A percentile compares a stretch with the other conserved stretches of the same genome.
These are phyloP conservation scores for Ceratonia siliqua DNA, from an alignment of 306 rosid species.

Conservation along the genomic window DNA sequence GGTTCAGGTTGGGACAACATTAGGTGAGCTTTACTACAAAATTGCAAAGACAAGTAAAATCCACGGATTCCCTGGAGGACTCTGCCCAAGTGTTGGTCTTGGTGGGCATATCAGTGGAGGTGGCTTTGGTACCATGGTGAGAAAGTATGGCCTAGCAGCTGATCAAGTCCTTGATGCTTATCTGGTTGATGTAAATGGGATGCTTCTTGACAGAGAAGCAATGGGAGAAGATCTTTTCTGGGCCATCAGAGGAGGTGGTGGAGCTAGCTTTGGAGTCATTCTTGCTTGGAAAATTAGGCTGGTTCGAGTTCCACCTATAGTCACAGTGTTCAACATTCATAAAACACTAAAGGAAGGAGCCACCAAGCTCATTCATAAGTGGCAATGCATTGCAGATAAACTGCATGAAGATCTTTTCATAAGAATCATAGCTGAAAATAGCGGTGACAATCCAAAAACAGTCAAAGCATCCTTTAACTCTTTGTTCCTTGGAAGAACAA, in stretches of 20 bases:
- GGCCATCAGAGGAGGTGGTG: slow-evolving; percentile 49
- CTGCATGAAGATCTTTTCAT: slow-evolving; percentile 57
- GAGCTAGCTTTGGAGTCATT: slow-evolving; percentile 48
- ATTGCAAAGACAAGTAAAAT: slow-evolving; percentile 4
- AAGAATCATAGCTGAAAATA: slow-evolving; percentile 32
- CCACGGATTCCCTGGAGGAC: slow-evolving; percentile 19
- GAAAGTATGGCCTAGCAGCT: slow-evolving; percentile 47
- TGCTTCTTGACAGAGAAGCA: slow-evolving; percentile 29
- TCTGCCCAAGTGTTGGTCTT: slow-evolving; percentile 19
- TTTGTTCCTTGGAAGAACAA: slow-evolving; percentile 48
- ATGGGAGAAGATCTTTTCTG: slow-evolving; percentile 19
- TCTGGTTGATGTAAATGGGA: slow-evolving; percentile 34
- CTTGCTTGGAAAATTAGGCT: slow-evolving; percentile 44
- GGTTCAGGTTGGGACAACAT: slow-evolving; percentile 20
- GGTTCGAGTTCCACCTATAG: slow-evolving; percentile 34
- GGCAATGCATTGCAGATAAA: slow-evolving; percentile 41
- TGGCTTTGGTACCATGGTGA: slow-evolving; percentile 37
- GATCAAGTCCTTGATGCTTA: slow-evolving; percentile 46
- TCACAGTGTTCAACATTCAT: slow-evolving; percentile 37
- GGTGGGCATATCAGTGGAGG: slow-evolving; percentile 57
- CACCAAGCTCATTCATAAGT: not conserved
- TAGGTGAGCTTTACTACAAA: slow-evolving; percentile 23
- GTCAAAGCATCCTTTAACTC: slow-evolving; percentile 37
- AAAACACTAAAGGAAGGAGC: slow-evolving; percentile 32
- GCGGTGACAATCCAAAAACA: slow-evolving; percentile 21